Evolutionary conservation across 2,329 filamentous ascomycete species (phyloP).

Genomic region (Malbranchea cinnamomea): DNA sequence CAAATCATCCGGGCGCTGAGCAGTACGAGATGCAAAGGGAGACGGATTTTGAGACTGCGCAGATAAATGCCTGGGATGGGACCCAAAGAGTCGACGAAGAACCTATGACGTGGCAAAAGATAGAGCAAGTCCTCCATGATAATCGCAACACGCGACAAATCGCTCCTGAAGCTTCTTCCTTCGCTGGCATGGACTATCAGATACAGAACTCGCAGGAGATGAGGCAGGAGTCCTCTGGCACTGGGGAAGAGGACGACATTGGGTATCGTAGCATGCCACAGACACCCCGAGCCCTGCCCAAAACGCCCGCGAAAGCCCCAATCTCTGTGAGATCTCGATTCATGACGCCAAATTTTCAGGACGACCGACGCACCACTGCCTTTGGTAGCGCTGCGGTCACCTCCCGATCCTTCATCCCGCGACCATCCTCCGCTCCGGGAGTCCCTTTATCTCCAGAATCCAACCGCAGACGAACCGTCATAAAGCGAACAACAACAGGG

Average conservation of each 20-base stretch:
- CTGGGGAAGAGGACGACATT: too few relatives aligned
- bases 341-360: slow-evolving; percentile 5
- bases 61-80: slow-evolving; percentile 16
- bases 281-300: neutral
- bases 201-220: too few relatives aligned
- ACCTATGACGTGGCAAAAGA: slow-evolving; percentile 24
- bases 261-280: too few relatives aligned
- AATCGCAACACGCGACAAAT: slow-evolving; percentile 1
- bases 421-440: slow-evolving; percentile 4
- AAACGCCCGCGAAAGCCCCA: slow-evolving; percentile 3
- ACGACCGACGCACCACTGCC: slow-evolving; percentile 3
- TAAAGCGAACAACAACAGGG: slow-evolving; percentile 1
- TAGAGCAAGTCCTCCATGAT: slow-evolving; percentile 19
- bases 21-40: too few relatives aligned
- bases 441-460: slow-evolving; percentile 3
- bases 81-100: slow-evolving; percentile 10
- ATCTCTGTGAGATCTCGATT: slow-evolving; percentile 10
- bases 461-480: slow-evolving; percentile 1
- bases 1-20: too few relatives aligned
- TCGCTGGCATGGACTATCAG: too few relatives aligned
- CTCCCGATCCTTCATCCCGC: slow-evolving; percentile 6
- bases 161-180: too few relatives aligned
- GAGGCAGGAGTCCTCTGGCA: too few relatives aligned
- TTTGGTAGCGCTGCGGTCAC: too few relatives aligned
- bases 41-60: too few relatives aligned